A percentile compares a stretch with the other conserved stretches of the same genome.
Evolutionary conservation across 169 alveolate genomes (phyloP).

Genomic region (Perkinsus olseni): DNA sequence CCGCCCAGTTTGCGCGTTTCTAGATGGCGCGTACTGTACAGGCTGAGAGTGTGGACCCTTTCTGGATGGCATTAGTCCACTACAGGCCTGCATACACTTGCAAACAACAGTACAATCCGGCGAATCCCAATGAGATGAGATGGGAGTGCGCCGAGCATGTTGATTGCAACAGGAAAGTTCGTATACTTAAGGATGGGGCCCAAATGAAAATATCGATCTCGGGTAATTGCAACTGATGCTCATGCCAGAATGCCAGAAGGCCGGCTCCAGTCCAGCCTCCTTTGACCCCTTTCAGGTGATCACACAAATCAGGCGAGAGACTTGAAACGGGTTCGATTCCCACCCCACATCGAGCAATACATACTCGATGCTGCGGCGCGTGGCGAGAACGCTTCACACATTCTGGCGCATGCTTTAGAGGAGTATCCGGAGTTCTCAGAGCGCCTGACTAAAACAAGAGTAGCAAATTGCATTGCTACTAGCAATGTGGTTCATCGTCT

Average conservation of each 20-base stretch:
- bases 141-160: neutral
- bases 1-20: neutral
- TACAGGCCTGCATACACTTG: neutral
- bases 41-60: neutral
- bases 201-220: neutral
- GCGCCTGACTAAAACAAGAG: neutral
- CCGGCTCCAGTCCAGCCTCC: neutral
- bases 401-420: neutral
- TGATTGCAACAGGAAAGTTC: neutral
- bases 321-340: neutral
- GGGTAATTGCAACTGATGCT: neutral
- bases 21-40: neutral
- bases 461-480: neutral
- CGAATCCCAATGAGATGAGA: neutral
- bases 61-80: neutral
- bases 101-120: neutral
- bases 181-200: neutral
- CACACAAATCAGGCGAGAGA: neutral
- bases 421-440: neutral
- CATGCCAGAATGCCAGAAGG: neutral
- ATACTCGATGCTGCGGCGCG: neutral
- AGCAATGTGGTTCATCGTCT: neutral
- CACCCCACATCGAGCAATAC: neutral
- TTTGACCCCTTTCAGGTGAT: neutral
- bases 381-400: neutral